Conservation (phyloP, 225 moss, liverwort and hornwort genomes). For the Pseudisothecium myosuroides region DNA sequence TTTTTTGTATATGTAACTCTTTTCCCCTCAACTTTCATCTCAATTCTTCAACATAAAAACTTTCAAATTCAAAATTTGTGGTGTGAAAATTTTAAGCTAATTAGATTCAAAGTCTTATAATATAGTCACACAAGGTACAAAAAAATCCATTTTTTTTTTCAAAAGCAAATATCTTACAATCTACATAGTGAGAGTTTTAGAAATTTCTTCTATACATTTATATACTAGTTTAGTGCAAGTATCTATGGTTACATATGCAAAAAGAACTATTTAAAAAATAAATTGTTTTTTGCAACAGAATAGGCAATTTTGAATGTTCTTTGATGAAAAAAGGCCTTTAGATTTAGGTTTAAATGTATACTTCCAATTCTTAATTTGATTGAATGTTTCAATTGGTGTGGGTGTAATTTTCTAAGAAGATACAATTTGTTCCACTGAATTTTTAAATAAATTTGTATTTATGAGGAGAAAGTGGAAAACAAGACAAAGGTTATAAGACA, state of each 20-base stretch:
- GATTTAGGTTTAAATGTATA: rapidly evolving
- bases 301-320: neutral
- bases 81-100: neutral
- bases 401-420: neutral
- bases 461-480: neutral
- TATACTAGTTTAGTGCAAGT: rapidly evolving
- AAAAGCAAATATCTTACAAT: neutral
- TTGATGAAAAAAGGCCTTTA: neutral
- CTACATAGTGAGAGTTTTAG: rapidly evolving
- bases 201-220: neutral
- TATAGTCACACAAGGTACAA: neutral
- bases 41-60: rapidly evolving
- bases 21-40: too few relatives aligned
- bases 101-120: neutral
- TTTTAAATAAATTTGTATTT: neutral
- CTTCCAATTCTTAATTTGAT: neutral
- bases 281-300: neutral
- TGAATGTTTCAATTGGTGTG: neutral
- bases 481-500: neutral
- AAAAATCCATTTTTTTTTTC: neutral
- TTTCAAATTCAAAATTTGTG: rapidly evolving
- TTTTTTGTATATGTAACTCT: too few relatives aligned
- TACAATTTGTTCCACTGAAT: neutral
- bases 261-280: rapidly evolving
- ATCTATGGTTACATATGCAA: rapidly evolving